phyloP scores from a whole-genome alignment of 2,329 filamentous ascomycete genomes.

The Ilyonectria sp. region DNA sequence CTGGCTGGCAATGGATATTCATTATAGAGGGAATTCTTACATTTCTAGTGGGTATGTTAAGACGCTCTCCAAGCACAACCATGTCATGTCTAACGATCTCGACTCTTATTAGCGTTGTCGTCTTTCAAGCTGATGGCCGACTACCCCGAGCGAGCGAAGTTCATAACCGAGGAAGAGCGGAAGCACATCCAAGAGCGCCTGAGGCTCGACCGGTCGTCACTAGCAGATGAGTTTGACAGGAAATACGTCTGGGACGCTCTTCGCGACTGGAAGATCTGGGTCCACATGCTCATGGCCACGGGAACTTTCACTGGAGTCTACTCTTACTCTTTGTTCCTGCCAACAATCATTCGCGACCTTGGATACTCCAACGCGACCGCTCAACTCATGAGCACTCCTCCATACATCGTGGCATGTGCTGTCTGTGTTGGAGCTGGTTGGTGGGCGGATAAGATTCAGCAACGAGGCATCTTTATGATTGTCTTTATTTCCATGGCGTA shows the following conservation, averaged over 20 bases:
- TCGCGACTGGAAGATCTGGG: conserved; percentile 69
- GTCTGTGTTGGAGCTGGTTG: conserved; percentile 59
- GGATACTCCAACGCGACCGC: conserved; percentile 56
- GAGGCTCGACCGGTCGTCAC: conserved; percentile 58
- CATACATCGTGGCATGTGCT: conserved; percentile 55
- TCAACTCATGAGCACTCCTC: conserved; percentile 57
- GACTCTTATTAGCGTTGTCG: conserved; percentile 57
- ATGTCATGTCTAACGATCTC: no score
- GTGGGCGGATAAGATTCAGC: conserved; percentile 56
- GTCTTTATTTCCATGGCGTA: conserved; percentile 53
- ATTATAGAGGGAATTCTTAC: conserved; percentile 74
- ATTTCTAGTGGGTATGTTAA: conserved; percentile 55
- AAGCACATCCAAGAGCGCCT: conserved; percentile 60
- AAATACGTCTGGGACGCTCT: conserved; percentile 70
- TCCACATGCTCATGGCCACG: conserved; percentile 74
- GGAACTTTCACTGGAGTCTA: conserved; percentile 63
- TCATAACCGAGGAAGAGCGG: conserved; percentile 62
- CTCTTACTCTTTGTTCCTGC: conserved; percentile 56
- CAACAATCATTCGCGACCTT: conserved; percentile 54
- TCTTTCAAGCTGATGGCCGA: conserved; percentile 69
- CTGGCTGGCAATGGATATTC: conserved; percentile 87
- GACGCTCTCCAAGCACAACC: conserved; percentile 5
- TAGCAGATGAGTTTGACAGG: conserved; percentile 71
- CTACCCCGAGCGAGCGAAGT: conserved; percentile 68
- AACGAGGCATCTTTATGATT: conserved; percentile 58